phyloP scores from a whole-genome alignment of 1,284 basidiomycete species.

The Cryptococcus wingfieldii region DNA sequence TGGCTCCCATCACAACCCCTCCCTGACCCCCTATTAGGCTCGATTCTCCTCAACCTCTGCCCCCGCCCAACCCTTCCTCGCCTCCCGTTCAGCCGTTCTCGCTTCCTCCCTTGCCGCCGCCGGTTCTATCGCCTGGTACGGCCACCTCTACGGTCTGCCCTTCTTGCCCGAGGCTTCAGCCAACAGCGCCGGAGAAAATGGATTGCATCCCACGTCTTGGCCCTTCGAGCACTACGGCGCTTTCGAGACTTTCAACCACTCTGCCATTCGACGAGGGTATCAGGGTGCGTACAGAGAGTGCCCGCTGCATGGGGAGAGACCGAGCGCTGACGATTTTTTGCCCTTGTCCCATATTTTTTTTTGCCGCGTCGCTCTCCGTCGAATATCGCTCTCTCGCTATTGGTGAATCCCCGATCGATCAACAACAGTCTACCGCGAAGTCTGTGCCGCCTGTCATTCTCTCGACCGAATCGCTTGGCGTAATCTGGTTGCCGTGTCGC shows the following conservation, averaged over 20 bases:
- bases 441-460: conserved; percentile 98
- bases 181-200: conserved; percentile 85
- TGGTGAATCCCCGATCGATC: not conserved
- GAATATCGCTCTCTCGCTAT: not conserved
- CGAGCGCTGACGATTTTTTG: not conserved
- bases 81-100: conserved; percentile 72
- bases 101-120: conserved; percentile 73
- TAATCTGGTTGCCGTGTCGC: conserved; percentile 96
- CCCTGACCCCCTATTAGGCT: conserved; percentile 15
- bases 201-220: conserved; percentile 81
- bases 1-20: not conserved
- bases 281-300: conserved; percentile 50
- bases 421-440: conserved; percentile 84
- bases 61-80: conserved; percentile 25
- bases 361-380: not conserved
- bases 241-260: conserved; percentile 92
- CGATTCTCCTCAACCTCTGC: conserved; percentile 40
- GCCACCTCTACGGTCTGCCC: conserved; percentile 82
- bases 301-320: not conserved
- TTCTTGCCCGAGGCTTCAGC: conserved; percentile 85
- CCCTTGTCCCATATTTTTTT: not conserved
- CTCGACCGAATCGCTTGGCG: conserved; percentile 99
- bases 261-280: conserved; percentile 91
- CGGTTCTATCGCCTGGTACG: conserved; percentile 93
- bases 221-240: conserved; percentile 88